Evolutionary conservation across 306 rosid genomes (phyloP).

Genomic region (Citrullus amarus): DNA sequence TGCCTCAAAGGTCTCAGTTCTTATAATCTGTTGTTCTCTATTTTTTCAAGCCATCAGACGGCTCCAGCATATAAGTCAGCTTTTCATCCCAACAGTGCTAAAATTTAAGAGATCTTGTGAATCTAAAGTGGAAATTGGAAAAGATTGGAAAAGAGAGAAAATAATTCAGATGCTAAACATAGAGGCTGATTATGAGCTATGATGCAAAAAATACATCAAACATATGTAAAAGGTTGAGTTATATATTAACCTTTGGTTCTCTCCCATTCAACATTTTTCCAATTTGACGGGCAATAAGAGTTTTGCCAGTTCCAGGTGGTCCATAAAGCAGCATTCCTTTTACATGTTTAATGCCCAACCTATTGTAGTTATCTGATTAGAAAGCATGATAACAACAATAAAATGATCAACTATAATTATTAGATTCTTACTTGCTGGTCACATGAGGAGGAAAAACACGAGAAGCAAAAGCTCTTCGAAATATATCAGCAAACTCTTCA

Average conservation of each 20-base stretch:
- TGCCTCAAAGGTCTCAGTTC: not conserved
- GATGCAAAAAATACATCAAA: not conserved
- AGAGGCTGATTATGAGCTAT: not conserved
- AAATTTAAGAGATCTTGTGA: not conserved
- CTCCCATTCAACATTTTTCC: conserved; percentile 91
- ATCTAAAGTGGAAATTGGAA: not conserved
- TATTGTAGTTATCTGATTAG: conserved; percentile 31
- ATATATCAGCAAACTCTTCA: conserved; percentile 91
- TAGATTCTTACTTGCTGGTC: conserved; percentile 63
- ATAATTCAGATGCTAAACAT: not conserved
- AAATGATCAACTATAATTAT: conserved; percentile 7
- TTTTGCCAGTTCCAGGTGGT: conserved; percentile 99
- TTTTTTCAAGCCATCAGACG: not conserved
- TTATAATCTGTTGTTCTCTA: not conserved
- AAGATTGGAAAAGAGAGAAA: not conserved
- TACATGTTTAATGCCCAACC: conserved; percentile 96
- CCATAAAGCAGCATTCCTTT: conserved; percentile 97
- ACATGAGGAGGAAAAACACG: conserved; percentile 98
- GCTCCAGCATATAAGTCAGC: not conserved
- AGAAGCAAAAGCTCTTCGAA: conserved; percentile 98
- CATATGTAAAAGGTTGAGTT: not conserved
- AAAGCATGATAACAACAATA: conserved; percentile 17
- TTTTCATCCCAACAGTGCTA: not conserved
- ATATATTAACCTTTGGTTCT: conserved; percentile 78
- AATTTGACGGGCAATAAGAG: conserved; percentile 99